Percentiles rank a stretch among this genome's conserved stretches.
Evolutionary conservation across 2,329 filamentous ascomycete species (phyloP).

Genomic region (Allantophomopsis cytisporea): DNA sequence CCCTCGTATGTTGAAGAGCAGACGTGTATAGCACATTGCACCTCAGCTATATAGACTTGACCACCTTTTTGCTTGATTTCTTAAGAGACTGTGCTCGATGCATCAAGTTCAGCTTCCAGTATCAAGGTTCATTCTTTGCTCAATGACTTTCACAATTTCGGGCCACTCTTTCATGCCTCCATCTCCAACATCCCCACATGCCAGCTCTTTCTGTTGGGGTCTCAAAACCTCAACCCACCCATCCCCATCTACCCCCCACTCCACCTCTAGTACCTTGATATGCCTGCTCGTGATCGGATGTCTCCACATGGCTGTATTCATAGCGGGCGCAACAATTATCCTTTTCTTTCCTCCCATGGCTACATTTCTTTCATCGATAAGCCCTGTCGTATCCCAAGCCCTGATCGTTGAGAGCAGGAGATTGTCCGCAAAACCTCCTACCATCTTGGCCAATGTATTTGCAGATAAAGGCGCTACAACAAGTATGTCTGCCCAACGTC

Average conservation of each 20-base stretch:
- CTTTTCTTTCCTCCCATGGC: conserved; percentile 28
- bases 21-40: too few relatives aligned
- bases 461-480: conserved; percentile 72
- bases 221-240: conserved; percentile 59
- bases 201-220: conserved; percentile 64
- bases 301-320: conserved; percentile 86
- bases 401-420: conserved; percentile 62
- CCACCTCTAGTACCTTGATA: conserved; percentile 52
- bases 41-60: too few relatives aligned
- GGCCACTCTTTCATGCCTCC: conserved; percentile 78
- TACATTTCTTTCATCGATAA: conserved; percentile 4
- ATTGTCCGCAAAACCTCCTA: conserved; percentile 63
- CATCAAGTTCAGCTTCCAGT: too few relatives aligned
- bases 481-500: conserved; percentile 70
- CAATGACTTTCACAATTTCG: conserved; percentile 54
- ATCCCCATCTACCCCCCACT: conserved; percentile 62
- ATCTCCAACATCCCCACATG: conserved; percentile 71
- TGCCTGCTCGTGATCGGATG: conserved; percentile 72
- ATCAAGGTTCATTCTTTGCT: conserved; percentile 27
- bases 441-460: conserved; percentile 77
- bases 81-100: too few relatives aligned
- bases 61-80: too few relatives aligned
- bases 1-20: too few relatives aligned
- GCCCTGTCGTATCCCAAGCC: conserved; percentile 63
- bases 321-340: conserved; percentile 67